phyloP scores from a whole-genome alignment of 106 monocot genomes.

The Dioscorea alata region DNA sequence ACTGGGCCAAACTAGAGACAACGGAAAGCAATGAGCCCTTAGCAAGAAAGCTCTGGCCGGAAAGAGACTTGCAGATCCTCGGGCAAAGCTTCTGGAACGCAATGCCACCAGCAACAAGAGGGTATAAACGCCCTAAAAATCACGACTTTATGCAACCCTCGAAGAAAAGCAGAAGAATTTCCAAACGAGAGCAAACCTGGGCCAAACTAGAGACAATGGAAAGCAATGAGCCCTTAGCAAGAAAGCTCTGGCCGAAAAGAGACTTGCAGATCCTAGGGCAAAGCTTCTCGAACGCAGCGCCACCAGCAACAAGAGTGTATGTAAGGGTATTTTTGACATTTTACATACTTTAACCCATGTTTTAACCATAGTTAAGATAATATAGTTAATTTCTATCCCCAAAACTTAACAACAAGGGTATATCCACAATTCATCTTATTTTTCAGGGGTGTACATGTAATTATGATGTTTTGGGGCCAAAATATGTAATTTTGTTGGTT shows the following conservation, averaged over 20 bases:
- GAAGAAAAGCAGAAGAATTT: neutral
- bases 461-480: too few relatives aligned
- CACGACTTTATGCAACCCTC: neutral
- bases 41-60: slow-evolving; percentile 65
- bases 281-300: slow-evolving; percentile 51
- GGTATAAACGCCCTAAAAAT: too few relatives aligned
- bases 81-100: slow-evolving; percentile 70
- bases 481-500: too few relatives aligned
- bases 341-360: too few relatives aligned
- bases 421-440: too few relatives aligned
- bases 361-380: too few relatives aligned
- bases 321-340: too few relatives aligned
- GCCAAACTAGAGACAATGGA: slow-evolving; percentile 64
- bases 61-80: slow-evolving; percentile 74
- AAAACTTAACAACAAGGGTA: too few relatives aligned
- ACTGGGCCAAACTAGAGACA: slow-evolving; percentile 74
- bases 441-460: too few relatives aligned
- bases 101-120: slow-evolving; percentile 3
- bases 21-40: slow-evolving; percentile 73
- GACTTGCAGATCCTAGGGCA: slow-evolving; percentile 77
- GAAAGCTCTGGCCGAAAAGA: slow-evolving; percentile 62
- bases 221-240: slow-evolving; percentile 75
- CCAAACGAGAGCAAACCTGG: slow-evolving; percentile 38
- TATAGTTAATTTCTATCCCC: too few relatives aligned
- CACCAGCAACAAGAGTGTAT: slow-evolving; percentile 4